phyloP scores from a whole-genome alignment of 2,329 filamentous ascomycete genomes.

The Dactylonectria estremocensis region DNA sequence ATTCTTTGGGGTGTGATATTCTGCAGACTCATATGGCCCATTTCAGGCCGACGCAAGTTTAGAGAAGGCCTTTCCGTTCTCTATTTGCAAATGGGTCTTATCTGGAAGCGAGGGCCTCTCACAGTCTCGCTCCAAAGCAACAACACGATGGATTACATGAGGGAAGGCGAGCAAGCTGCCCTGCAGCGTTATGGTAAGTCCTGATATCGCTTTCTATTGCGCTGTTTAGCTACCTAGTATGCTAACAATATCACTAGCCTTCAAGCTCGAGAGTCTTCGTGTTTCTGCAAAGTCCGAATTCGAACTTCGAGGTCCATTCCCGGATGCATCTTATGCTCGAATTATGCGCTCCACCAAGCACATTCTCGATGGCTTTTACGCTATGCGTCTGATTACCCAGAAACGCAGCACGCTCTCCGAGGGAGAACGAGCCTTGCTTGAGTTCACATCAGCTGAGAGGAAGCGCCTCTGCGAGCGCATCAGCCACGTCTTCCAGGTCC shows the following conservation, averaged over 20 bases:
- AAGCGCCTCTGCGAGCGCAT: constrained; percentile 88
- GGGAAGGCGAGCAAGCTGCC: constrained; percentile 87
- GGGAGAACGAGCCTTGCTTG: constrained; percentile 85
- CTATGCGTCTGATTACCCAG: constrained; percentile 93
- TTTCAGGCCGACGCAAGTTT: constrained; percentile 89
- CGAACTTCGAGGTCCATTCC: constrained; percentile 90
- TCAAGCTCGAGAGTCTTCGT: constrained; percentile 81
- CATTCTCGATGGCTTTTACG: constrained; percentile 94
- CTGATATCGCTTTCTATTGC: background rate
- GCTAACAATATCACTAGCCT: constrained; percentile 57
- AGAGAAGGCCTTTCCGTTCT: constrained; percentile 91
- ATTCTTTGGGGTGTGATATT: constrained; percentile 94
- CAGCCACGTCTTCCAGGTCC: constrained; percentile 87
- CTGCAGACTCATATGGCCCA: constrained; percentile 92
- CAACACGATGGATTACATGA: constrained; percentile 80
- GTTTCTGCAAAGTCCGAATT: constrained; percentile 86
- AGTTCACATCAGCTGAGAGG: constrained; percentile 85
- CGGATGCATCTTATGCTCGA: constrained; percentile 78
- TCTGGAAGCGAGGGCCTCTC: constrained; percentile 95
- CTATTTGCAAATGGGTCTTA: constrained; percentile 93
- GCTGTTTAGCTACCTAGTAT: no score
- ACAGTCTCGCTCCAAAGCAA: constrained; percentile 77
- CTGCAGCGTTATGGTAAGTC: constrained; percentile 80
- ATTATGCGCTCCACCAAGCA: constrained; percentile 86
- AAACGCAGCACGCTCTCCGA: constrained; percentile 83